Percentiles rank a stretch among this genome's conserved stretches.
Evolutionary conservation across 2,329 filamentous ascomycete genomes (phyloP).

Genomic region (Xylaria sp.): DNA sequence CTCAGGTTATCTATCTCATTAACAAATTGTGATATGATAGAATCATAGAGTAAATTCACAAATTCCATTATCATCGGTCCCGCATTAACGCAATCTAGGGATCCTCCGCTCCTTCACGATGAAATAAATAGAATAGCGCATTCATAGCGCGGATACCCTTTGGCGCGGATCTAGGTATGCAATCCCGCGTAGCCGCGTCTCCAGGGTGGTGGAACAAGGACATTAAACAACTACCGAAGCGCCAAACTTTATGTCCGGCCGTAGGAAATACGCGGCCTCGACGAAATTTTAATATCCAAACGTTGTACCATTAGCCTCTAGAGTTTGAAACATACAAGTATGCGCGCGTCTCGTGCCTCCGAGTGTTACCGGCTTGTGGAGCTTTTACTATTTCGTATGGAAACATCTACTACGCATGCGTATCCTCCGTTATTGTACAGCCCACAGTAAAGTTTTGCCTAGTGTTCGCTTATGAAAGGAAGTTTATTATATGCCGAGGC

Average conservation of each 20-base stretch:
- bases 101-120: constrained; percentile 2
- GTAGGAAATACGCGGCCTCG: constrained; percentile 17
- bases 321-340: constrained; percentile 30
- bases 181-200: constrained; percentile 27
- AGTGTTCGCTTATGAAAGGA: constrained; percentile 12
- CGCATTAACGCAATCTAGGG: not conserved
- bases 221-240: constrained; percentile 37
- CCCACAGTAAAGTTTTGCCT: not conserved
- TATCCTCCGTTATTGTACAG: constrained; percentile 11
- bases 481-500: constrained; percentile 30
- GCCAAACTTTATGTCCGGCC: constrained; percentile 11
- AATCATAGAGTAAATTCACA: not conserved
- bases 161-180: constrained; percentile 26
- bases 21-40: not conserved
- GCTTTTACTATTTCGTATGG: constrained; percentile 18
- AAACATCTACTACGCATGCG: constrained; percentile 12
- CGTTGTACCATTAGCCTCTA: constrained; percentile 18
- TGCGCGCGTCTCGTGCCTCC: constrained; percentile 31
- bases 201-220: constrained; percentile 27
- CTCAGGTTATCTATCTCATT: not conserved
- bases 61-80: not conserved
- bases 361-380: constrained; percentile 25
- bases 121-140: constrained; percentile 7
- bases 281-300: constrained; percentile 28
- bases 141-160: constrained; percentile 3